Base-by-base conservation (phyloP, 2,329 filamentous ascomycete species). In the Pseudocercospora eumusae region DNA sequence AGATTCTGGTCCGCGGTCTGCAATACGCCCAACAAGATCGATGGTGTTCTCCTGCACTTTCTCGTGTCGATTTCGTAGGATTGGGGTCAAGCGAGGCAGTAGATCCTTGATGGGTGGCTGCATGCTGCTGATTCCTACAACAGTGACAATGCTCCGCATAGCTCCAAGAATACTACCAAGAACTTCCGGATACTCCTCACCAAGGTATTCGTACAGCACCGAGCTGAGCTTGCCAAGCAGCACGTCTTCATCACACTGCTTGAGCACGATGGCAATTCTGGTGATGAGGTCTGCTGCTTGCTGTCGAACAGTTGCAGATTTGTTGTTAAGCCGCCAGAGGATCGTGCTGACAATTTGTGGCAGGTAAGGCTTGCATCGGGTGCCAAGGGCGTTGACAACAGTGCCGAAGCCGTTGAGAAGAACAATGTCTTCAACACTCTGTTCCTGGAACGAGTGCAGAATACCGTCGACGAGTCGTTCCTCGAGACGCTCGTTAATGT, bases 11-110 rank as follows among this genome's bases (percentile, higher is more conserved):
- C 95, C 96, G 68, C 95, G 90, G 78, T 99, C 95, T 15, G 96
- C 95, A 70, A 99, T 98, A 82, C 95, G 93, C 60, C 95, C 95
- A 20, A 99, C 95, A 1, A 99, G 84, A 75, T 99, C 95, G 71
- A 99, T 98, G 0, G 95, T 98, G 78, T 99, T 99, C 74, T 99
- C 95, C 76, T 99, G 95, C 47, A 99, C 96, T 79, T 99, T 99
- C 75, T 99, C 95, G 80, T 99, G 95, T 66, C 95, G 90, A 79
- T 99, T 99, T 74, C 95, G 91, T 58, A 99, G 84, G 75, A 99
- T 99, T n/a, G 95, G 95, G 0, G 95, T 99, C 33, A 99, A 86
- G 44, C 95, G 91, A 15, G 95, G 95, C 9, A 99, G 85, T 28
- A 99, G 83, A 75, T 99, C 96, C 75, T 93, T 93, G 80, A 99